Evolutionary conservation across 108 stramenopile genomes (phyloP).

Genomic region (Thalassiosira profunda): DNA sequence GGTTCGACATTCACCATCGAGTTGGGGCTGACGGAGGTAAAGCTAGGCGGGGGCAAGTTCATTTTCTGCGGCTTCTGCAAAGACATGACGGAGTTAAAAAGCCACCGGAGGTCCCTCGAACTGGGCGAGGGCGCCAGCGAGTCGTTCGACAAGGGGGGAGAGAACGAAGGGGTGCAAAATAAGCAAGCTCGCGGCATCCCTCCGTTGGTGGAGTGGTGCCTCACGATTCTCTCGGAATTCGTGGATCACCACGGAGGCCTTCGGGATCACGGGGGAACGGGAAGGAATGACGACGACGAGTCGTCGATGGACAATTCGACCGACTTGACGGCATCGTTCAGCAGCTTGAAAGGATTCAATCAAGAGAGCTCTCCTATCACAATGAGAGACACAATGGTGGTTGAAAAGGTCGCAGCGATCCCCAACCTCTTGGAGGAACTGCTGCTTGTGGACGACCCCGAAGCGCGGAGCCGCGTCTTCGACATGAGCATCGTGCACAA

Average conservation of each 20-base stretch:
- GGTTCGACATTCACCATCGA: constrained; percentile 27
- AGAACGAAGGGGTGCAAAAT: background rate
- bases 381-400: constrained; percentile 5
- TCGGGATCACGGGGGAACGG: background rate
- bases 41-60: constrained; percentile 13
- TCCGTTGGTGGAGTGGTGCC: constrained; percentile 9
- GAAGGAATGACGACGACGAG: background rate
- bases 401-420: constrained; percentile 11
- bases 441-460: constrained; percentile 10
- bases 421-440: constrained; percentile 7
- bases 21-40: constrained; percentile 19
- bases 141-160: background rate
- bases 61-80: constrained; percentile 29
- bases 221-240: constrained; percentile 1
- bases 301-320: too few relatives aligned
- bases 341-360: too few relatives aligned
- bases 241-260: background rate
- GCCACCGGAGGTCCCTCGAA: constrained; percentile 16
- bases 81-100: constrained; percentile 28
- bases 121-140: background rate
- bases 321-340: too few relatives aligned
- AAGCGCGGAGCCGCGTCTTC: constrained; percentile 5
- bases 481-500: constrained; percentile 15
- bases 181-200: constrained; percentile 4
- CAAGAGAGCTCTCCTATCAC: background rate